Conservation (phyloP, 495 filamentous ascomycete genomes). For the Aspergillus sclerotioniger region DNA sequence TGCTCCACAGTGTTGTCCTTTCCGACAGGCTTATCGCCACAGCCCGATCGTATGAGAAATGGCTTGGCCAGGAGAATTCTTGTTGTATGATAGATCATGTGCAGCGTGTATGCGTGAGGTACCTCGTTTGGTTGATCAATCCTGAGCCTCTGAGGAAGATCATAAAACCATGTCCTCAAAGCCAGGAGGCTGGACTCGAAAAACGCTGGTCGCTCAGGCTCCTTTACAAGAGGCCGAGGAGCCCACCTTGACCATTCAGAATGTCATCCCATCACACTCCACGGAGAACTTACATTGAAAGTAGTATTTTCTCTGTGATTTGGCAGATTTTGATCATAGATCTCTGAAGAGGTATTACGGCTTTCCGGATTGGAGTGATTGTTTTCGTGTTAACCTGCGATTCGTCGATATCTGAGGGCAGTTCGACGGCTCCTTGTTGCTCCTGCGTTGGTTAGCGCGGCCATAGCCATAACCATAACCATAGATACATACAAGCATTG, state of each 20-base stretch:
- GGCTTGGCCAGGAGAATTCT: constrained; percentile 8
- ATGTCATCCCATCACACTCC: not conserved
- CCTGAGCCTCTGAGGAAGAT: not conserved
- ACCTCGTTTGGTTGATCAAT: constrained; percentile 3
- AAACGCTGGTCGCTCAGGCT: not conserved
- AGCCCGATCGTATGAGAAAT: not conserved
- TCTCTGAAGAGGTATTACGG: not conserved
- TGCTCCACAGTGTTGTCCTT: not conserved
- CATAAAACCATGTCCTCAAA: not conserved
- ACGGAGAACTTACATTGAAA: constrained; percentile 1
- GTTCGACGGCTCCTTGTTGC: constrained; percentile 4
- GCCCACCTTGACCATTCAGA: not conserved
- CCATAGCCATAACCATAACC: too few relatives aligned
- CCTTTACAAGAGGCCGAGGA: not conserved
- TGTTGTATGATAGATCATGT: constrained; percentile 12
- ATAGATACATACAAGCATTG: not conserved
- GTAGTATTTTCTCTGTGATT: constrained; percentile 6
- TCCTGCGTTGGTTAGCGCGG: not conserved
- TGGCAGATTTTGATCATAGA: not conserved
- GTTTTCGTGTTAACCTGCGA: not conserved
- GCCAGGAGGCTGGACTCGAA: not conserved
- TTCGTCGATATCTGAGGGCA: constrained; percentile 1
- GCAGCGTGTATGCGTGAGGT: constrained; percentile 10
- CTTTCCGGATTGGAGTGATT: not conserved
- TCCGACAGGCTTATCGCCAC: not conserved